These are phyloP conservation scores for Colletotrichum sublineola DNA, from an alignment of 2,329 filamentous ascomycete species.

Conservation along the genomic window DNA sequence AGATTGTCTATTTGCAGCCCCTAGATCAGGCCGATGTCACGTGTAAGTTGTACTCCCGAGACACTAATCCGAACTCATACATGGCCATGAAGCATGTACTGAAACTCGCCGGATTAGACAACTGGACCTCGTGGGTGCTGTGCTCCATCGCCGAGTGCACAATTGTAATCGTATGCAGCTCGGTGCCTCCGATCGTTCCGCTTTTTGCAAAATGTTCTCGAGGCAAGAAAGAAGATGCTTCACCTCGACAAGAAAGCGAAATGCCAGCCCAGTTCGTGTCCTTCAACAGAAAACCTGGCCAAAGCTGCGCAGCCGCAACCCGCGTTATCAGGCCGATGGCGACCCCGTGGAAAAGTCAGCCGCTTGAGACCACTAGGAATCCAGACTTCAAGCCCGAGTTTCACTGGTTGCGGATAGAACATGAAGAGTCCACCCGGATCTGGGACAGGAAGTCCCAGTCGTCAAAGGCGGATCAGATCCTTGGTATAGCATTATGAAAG, in stretches of 20 bases:
- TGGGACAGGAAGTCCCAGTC: slow-evolving; percentile 6
- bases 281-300: not conserved
- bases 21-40: slow-evolving; percentile 48
- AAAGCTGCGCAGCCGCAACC: not conserved
- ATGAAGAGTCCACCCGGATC: not conserved
- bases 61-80: too few species aligned
- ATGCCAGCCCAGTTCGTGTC: not conserved
- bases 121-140: slow-evolving; percentile 48
- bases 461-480: slow-evolving; percentile 28
- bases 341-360: slow-evolving; percentile 35
- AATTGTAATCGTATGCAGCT: slow-evolving; percentile 52
- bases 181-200: slow-evolving; percentile 50
- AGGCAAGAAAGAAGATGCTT: not conserved
- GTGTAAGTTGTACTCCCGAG: slow-evolving; percentile 44
- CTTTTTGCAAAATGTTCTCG: slow-evolving; percentile 41
- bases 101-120: slow-evolving; percentile 41
- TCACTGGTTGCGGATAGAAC: slow-evolving; percentile 32
- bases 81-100: too few species aligned
- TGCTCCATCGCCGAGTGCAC: slow-evolving; percentile 51
- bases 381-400: slow-evolving; percentile 34
- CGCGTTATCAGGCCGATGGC: slow-evolving; percentile 36
- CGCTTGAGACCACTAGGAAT: slow-evolving; percentile 18
- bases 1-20: slow-evolving; percentile 46
- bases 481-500: slow-evolving; percentile 33
- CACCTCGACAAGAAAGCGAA: not conserved